Evolutionary conservation across 2,329 filamentous ascomycete genomes (phyloP).

Genomic region (Grosmannia serpens): DNA sequence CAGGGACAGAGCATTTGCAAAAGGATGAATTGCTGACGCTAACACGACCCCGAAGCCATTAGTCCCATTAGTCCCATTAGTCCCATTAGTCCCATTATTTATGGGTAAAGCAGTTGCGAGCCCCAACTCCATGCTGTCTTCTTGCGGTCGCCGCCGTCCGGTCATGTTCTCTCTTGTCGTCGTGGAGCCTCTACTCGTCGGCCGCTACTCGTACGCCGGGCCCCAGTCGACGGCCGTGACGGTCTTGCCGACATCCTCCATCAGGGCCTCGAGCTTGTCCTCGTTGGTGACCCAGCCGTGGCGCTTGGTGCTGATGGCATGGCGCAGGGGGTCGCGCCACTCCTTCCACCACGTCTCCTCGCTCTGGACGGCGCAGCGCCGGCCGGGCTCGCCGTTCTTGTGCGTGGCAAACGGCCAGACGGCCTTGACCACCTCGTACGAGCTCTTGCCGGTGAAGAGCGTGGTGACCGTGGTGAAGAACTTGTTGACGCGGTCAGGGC

Average conservation of each 20-base stretch:
- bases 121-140: not conserved
- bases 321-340: slow-evolving; percentile 34
- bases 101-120: not conserved
- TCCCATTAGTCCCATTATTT: no score
- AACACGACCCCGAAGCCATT: not conserved
- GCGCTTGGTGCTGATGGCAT: slow-evolving; percentile 24
- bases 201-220: not conserved
- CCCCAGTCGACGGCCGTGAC: slow-evolving; percentile 31
- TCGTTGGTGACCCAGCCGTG: slow-evolving; percentile 38
- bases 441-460: slow-evolving; percentile 39
- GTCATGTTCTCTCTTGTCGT: not conserved
- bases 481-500: slow-evolving; percentile 39
- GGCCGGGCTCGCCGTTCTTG: slow-evolving; percentile 29
- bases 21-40: no score
- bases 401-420: slow-evolving; percentile 47
- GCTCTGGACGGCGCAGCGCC: slow-evolving; percentile 38
- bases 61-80: not conserved
- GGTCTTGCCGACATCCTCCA: slow-evolving; percentile 33
- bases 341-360: slow-evolving; percentile 46
- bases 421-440: slow-evolving; percentile 43
- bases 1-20: not conserved
- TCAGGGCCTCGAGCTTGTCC: slow-evolving; percentile 40
- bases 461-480: slow-evolving; percentile 41
- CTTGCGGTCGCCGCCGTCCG: no score
- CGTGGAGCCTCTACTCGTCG: not conserved